Conservation (phyloP, 2,329 filamentous ascomycete species). For the Coniochaeta ligniaria region DNA sequence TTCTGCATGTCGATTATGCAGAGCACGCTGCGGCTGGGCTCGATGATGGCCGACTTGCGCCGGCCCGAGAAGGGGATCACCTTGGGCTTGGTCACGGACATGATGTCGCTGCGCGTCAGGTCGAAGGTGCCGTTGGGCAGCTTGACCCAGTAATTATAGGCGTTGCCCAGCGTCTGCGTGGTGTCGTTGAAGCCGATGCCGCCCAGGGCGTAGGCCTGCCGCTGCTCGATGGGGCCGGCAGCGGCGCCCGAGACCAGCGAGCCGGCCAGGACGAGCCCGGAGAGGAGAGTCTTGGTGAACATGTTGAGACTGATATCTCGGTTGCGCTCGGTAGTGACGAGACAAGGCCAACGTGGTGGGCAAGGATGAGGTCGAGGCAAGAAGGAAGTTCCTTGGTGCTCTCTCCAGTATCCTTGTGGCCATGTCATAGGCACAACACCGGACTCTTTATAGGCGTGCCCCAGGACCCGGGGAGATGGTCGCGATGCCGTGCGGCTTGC, state of each 20-base stretch:
- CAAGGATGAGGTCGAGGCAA: not conserved
- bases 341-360: not conserved
- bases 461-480: not conserved
- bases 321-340: not conserved
- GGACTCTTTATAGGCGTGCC: not conserved
- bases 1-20: slow-evolving; percentile 23
- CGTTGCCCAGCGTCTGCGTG: slow-evolving; percentile 17
- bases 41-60: slow-evolving; percentile 16
- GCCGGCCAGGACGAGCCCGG: not conserved
- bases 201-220: slow-evolving; percentile 6
- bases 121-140: slow-evolving; percentile 18
- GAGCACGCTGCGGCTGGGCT: slow-evolving; percentile 16
- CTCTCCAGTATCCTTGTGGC: not conserved
- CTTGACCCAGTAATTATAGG: slow-evolving; percentile 23
- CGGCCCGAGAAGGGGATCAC: slow-evolving; percentile 18
- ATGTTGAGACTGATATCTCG: not conserved
- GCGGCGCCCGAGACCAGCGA: not conserved
- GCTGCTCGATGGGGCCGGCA: not conserved
- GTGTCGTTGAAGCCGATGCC: slow-evolving; percentile 6
- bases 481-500: not conserved
- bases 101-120: slow-evolving; percentile 19
- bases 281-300: not conserved
- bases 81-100: slow-evolving; percentile 18
- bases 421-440: not conserved
- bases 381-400: not conserved